These are phyloP conservation scores for Fraxinus velutina DNA, from an alignment of 305 asterid species.

Conservation along the genomic window DNA sequence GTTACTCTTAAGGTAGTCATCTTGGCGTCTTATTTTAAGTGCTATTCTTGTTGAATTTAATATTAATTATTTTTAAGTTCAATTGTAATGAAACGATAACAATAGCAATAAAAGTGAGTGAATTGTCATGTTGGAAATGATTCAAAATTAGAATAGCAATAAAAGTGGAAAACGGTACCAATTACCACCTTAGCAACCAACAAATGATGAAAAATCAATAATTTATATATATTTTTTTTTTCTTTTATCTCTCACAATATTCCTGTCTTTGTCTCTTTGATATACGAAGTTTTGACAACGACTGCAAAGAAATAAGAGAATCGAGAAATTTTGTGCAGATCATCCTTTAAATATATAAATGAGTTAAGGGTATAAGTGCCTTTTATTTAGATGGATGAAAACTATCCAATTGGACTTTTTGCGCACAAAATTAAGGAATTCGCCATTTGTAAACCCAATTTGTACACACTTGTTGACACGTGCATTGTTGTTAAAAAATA, in stretches of 20 bases:
- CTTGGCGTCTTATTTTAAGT: background rate
- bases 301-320: too few relatives aligned
- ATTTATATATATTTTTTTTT: too few relatives aligned
- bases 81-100: background rate
- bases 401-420: background rate
- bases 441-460: too few relatives aligned
- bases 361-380: background rate
- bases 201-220: background rate
- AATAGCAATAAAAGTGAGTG: background rate
- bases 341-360: background rate
- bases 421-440: background rate
- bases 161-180: background rate
- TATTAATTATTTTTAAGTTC: background rate
- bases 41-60: too few relatives aligned
- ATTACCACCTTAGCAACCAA: background rate
- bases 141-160: background rate
- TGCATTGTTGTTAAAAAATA: too few relatives aligned
- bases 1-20: background rate
- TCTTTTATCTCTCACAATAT: background rate
- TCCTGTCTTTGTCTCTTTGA: background rate
- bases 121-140: background rate
- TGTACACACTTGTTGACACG: too few relatives aligned
- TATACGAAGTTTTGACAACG: background rate
- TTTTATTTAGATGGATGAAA: background rate
- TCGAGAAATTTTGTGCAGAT: too few relatives aligned